A percentile compares a stretch with the other conserved stretches of the same genome.
phyloP scores from a whole-genome alignment of 1,284 basidiomycete genomes.

The Leccinum holopus region DNA sequence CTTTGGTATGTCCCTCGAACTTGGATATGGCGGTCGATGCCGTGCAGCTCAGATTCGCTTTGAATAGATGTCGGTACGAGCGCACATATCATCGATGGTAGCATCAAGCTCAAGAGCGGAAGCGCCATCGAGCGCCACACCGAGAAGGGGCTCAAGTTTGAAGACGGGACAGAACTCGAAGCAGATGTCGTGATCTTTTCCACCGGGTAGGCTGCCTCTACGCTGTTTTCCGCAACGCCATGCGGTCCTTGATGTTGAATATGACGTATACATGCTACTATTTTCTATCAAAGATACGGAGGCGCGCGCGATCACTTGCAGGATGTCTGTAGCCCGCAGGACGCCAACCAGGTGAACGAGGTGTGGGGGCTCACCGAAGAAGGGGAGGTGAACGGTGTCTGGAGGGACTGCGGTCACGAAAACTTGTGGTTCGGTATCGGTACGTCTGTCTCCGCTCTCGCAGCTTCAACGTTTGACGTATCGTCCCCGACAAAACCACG shows the following conservation, averaged over 20 bases:
- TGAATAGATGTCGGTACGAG: slow-evolving; percentile 39
- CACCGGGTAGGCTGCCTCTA: slow-evolving; percentile 35
- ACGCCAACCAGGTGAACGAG: slow-evolving; percentile 37
- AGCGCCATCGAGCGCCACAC: slow-evolving; percentile 38
- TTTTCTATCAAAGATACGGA: slow-evolving; percentile 25
- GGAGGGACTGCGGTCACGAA: slow-evolving; percentile 34
- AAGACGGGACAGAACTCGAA: slow-evolving; percentile 43
- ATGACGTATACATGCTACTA: neutral
- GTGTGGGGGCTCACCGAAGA: slow-evolving; percentile 49
- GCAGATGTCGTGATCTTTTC: slow-evolving; percentile 50
- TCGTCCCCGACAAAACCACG: neutral
- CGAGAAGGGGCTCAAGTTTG: slow-evolving; percentile 39
- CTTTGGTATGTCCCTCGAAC: slow-evolving; percentile 27
- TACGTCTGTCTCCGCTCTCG: slow-evolving; percentile 8
- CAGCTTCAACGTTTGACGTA: neutral
- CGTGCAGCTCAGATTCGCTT: neutral
- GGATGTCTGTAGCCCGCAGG: slow-evolving; percentile 38
- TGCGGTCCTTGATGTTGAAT: neutral
- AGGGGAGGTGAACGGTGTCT: slow-evolving; percentile 44
- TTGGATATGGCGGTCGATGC: neutral
- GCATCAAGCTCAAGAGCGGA: slow-evolving; percentile 46
- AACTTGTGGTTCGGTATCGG: slow-evolving; percentile 39
- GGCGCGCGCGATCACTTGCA: slow-evolving; percentile 35
- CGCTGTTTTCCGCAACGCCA: neutral
- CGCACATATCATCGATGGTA: slow-evolving; percentile 41